Conservation (phyloP, 2,329 filamentous ascomycete genomes). For the Chaetomiaceae sp. region DNA sequence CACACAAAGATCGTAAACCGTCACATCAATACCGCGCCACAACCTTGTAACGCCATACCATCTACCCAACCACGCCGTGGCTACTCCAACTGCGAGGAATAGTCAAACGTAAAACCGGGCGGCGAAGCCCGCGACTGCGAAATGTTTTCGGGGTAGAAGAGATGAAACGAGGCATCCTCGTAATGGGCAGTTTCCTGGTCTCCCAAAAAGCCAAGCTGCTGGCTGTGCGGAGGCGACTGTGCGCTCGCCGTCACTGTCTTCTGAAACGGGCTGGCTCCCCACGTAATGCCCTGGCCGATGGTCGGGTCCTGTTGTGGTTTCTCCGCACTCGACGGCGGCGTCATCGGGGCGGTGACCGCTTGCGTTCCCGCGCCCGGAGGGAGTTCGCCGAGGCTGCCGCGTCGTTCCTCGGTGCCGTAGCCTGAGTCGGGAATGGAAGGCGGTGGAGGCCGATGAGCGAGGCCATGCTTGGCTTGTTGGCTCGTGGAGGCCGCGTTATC, state of each 20-base stretch:
- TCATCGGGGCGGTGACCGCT: neutral
- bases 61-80: neutral
- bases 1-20: neutral
- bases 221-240: neutral
- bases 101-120: slow-evolving; percentile 7
- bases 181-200: slow-evolving; percentile 7
- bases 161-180: neutral
- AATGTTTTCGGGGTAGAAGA: neutral
- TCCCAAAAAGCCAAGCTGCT: neutral
- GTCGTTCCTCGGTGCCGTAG: slow-evolving; percentile 18
- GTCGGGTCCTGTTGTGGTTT: neutral
- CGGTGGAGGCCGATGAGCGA: slow-evolving; percentile 2
- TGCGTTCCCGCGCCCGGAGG: neutral
- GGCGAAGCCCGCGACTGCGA: neutral
- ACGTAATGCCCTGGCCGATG: neutral
- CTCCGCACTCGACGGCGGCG: slow-evolving; percentile 2
- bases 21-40: too few species aligned
- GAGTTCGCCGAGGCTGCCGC: slow-evolving; percentile 19
- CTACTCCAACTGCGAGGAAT: slow-evolving; percentile 5
- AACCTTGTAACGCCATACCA: neutral
- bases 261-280: neutral
- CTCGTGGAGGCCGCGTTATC: neutral
- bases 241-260: neutral
- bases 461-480: neutral
- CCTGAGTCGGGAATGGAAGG: slow-evolving; percentile 23